Evolutionary conservation across 768 basidiomycete genomes (phyloP).

Genomic region (Suillus alpinus): DNA sequence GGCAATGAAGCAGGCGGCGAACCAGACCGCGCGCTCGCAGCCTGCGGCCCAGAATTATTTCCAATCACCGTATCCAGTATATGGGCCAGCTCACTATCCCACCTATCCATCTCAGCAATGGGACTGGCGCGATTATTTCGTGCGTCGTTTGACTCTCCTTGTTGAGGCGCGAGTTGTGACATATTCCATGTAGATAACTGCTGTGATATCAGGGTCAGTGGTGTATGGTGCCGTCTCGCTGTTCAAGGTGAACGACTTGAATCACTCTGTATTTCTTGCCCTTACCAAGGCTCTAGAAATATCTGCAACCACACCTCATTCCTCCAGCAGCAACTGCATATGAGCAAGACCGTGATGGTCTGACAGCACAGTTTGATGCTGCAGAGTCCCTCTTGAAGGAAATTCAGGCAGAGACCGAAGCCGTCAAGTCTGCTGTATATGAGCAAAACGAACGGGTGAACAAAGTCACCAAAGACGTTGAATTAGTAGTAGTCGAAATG

Average conservation of each 20-base stretch:
- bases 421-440: slow-evolving; percentile 70
- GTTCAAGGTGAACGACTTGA: slow-evolving; percentile 55
- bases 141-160: slow-evolving; percentile 36
- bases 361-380: slow-evolving; percentile 87
- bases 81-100: slow-evolving; percentile 41
- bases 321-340: slow-evolving; percentile 89
- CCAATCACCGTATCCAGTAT: slow-evolving; percentile 37
- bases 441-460: slow-evolving; percentile 74
- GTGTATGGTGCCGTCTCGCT: slow-evolving; percentile 78
- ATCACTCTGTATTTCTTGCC: slow-evolving; percentile 8
- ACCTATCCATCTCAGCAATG: slow-evolving; percentile 49
- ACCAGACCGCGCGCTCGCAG: slow-evolving; percentile 16
- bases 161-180: neutral
- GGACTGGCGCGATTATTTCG: slow-evolving; percentile 99
- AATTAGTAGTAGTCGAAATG: slow-evolving; percentile 70
- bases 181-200: slow-evolving; percentile 68
- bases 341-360: slow-evolving; percentile 79
- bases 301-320: slow-evolving; percentile 83
- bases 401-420: slow-evolving; percentile 73
- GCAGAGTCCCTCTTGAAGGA: slow-evolving; percentile 79
- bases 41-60: slow-evolving; percentile 12
- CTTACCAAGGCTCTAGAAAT: slow-evolving; percentile 58
- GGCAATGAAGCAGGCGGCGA: slow-evolving; percentile 66
- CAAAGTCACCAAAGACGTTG: slow-evolving; percentile 68
- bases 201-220: slow-evolving; percentile 83